These are phyloP conservation scores for Yamadazyma siamensis DNA, from an alignment of 1,139 yeast genomes.

Conservation along the genomic window DNA sequence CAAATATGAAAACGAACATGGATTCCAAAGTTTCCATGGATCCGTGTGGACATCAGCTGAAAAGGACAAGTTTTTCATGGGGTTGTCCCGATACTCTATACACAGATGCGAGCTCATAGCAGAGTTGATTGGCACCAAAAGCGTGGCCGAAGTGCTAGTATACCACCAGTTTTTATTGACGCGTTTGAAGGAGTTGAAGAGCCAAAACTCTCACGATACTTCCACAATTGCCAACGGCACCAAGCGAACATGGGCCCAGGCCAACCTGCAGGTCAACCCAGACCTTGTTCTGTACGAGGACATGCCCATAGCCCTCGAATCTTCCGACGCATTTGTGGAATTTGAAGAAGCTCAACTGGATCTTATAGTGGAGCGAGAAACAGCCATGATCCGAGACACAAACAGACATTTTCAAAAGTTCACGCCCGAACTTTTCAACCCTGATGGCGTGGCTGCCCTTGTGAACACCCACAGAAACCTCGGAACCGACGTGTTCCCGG, in stretches of 20 bases:
- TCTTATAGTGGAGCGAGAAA: no score
- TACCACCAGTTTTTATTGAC: slow-evolving; percentile 38
- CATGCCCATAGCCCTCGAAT: slow-evolving; percentile 53
- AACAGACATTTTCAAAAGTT: no score
- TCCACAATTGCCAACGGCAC: slow-evolving; percentile 3
- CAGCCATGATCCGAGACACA: no score
- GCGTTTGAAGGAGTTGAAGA: neutral
- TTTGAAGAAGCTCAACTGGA: slow-evolving; percentile 45
- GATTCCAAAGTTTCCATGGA: slow-evolving; percentile 12
- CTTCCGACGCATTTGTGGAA: slow-evolving; percentile 43
- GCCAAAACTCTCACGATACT: neutral
- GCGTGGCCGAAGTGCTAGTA: slow-evolving; percentile 40
- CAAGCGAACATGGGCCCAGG: slow-evolving; percentile 7
- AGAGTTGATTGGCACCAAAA: slow-evolving; percentile 36
- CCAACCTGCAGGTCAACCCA: slow-evolving; percentile 3
- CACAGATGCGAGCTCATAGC: slow-evolving; percentile 43
- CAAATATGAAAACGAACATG: slow-evolving; percentile 2
- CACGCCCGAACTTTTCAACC: no score
- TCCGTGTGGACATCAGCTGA: slow-evolving; percentile 20
- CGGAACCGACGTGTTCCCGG: no score
- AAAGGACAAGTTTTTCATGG: slow-evolving; percentile 20
- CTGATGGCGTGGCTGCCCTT: no score
- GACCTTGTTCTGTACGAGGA: slow-evolving; percentile 32
- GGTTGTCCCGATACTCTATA: slow-evolving; percentile 47
- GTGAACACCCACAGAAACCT: no score